A percentile compares a stretch with the other conserved stretches of the same genome.
phyloP scores from a whole-genome alignment of 2,329 filamentous ascomycete species.

The Bipolaris bicolor region DNA sequence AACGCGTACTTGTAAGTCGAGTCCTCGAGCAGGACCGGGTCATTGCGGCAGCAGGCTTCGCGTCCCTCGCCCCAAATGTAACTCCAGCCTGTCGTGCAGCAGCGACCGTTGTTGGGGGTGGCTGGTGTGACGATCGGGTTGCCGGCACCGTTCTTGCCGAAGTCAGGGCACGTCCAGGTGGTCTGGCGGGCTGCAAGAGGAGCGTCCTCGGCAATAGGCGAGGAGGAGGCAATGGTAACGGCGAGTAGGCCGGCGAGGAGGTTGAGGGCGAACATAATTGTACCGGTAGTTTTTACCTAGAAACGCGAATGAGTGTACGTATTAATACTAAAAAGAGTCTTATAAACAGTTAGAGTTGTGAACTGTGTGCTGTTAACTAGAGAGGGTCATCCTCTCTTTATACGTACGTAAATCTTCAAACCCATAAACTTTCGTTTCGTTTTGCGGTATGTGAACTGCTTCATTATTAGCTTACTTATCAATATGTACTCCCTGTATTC shows the following conservation, averaged over 20 bases:
- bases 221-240: not conserved
- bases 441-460: not conserved
- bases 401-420: not conserved
- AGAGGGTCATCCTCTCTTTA: not conserved
- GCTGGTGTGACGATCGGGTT: not conserved
- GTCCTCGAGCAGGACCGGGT: not conserved
- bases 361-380: not conserved
- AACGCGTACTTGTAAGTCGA: conserved; percentile 1
- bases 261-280: not conserved
- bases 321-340: not conserved
- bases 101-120: not conserved
- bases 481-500: not conserved
- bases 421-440: not conserved
- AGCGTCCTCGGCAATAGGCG: conserved; percentile 1
- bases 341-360: not conserved
- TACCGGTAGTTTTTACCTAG: not conserved
- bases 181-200: not conserved
- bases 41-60: conserved; percentile 1
- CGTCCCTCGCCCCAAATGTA: conserved; percentile 1
- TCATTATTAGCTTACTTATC: not conserved
- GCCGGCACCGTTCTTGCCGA: not conserved
- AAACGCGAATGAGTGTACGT: not conserved
- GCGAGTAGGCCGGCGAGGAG: not conserved
- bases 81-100: not conserved
- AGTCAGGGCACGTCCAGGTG: not conserved